Evolutionary conservation across 768 basidiomycete genomes (phyloP).

Genomic region (Boletus edulis): DNA sequence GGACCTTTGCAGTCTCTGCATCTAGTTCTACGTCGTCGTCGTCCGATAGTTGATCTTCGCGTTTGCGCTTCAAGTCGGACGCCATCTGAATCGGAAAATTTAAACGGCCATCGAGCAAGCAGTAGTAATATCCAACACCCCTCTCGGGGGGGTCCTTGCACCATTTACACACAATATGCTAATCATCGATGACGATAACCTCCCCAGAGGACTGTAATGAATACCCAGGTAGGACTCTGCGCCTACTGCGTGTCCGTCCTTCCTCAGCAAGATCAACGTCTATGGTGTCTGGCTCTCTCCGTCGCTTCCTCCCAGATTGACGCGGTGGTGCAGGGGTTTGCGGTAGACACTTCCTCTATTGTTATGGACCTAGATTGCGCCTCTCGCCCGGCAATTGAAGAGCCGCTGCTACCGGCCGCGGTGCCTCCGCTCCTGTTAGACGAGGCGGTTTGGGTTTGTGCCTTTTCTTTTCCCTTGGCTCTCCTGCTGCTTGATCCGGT

Average conservation of each 20-base stretch:
- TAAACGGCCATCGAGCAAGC: background rate
- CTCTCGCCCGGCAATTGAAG: conserved; percentile 14
- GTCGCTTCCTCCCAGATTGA: conserved; percentile 36
- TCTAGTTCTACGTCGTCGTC: background rate
- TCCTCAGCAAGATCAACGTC: conserved; percentile 34
- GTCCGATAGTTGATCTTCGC: conserved; percentile 6
- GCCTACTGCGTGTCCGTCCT: conserved; percentile 20
- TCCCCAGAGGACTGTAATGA: conserved; percentile 32
- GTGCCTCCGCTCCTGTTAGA: conserved; percentile 3
- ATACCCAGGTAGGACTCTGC: conserved; percentile 9
- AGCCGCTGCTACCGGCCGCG: conserved; percentile 10
- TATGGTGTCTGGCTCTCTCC: conserved; percentile 25
- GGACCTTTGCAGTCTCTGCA: conserved; percentile 16
- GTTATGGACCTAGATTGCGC: conserved; percentile 22
- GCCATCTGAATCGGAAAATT: conserved; percentile 15
- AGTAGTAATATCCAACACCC: conserved; percentile 10
- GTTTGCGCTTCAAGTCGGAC: conserved; percentile 29
- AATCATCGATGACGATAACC: conserved; percentile 46
- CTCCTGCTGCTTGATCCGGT: conserved; percentile 13
- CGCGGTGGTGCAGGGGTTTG: background rate
- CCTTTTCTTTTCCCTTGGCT: conserved; percentile 38
- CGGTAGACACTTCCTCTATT: conserved; percentile 22
- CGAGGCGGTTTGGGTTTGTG: conserved; percentile 2
- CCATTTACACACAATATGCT: background rate
- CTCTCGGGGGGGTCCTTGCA: conserved; percentile 1